Conservation (phyloP, 1,284 basidiomycete genomes). For the Ganoderma meredithae region DNA sequence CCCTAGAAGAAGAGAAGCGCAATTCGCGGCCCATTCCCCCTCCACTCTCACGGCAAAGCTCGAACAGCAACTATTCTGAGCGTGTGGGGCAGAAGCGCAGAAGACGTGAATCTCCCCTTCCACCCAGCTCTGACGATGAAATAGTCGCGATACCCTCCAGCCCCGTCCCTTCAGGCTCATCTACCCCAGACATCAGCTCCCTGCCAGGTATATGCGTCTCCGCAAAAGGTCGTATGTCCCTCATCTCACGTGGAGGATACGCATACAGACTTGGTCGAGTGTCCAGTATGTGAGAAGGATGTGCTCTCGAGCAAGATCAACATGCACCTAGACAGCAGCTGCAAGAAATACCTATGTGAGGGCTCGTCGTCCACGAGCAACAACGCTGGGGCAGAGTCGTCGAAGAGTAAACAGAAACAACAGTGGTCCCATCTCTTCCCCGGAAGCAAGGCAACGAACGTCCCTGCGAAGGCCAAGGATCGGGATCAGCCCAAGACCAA, state of each 20-base stretch:
- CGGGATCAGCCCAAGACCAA: constrained; percentile 54
- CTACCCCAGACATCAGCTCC: constrained; percentile 29
- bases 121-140: constrained; percentile 29
- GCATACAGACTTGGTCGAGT: constrained; percentile 46
- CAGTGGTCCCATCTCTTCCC: constrained; percentile 63
- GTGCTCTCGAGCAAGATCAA: constrained; percentile 60
- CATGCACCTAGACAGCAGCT: constrained; percentile 65
- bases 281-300: constrained; percentile 61
- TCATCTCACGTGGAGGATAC: too few relatives aligned
- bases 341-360: constrained; percentile 42
- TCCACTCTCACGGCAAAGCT: neutral
- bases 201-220: constrained; percentile 12
- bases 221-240: neutral
- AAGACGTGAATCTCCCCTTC: constrained; percentile 10
- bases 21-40: constrained; percentile 3
- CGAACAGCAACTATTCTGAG: constrained; percentile 33
- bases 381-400: neutral
- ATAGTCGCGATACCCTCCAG: constrained; percentile 25
- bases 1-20: constrained; percentile 22
- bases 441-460: constrained; percentile 30
- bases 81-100: constrained; percentile 30
- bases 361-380: neutral
- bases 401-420: constrained; percentile 42
- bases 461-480: constrained; percentile 33
- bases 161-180: constrained; percentile 19